Base-by-base conservation (phyloP, 2,329 filamentous ascomycete genomes). In the Botrytis galanthina region DNA sequence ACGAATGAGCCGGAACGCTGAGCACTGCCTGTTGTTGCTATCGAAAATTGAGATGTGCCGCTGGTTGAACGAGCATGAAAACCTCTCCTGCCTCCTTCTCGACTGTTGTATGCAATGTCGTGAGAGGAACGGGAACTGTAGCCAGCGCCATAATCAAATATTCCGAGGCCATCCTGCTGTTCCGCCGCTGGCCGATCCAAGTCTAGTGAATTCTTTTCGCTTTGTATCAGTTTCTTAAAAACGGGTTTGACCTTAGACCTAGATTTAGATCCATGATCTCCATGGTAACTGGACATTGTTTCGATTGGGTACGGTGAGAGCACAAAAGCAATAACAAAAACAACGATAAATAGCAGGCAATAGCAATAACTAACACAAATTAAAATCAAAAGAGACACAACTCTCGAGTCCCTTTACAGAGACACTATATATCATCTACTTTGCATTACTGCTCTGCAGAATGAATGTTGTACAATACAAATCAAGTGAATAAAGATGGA, bases 131-230 rank as follows among this genome's bases (percentile, higher is more conserved):
- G 78, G 44, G 78, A 76, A 20, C 44, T 71, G 39, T 57, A 54
- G 48, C 75, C 79, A 57, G 73, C 73, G 63, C 80, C 77, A 57
- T 78, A 80, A 39, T 81, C 81, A 63, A 80, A 82, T 60, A 79
- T 81, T 32, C 80, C 81, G 75, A 84, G 79, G 57, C 79, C 81
- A 76, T 81, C 82, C 77, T 89, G 87, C 78, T 89, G 87, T 74
- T 90, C 88, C 60, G 88, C 86, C 85, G 87, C 89, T 32, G 85
- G 84, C 62, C 89, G 86, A 79, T 90, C 87, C 75, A 91, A 81
- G 77, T 91, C 89, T 74, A 91, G 81, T 63, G 89, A 91, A 78
- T 85, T 89, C 83, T 89, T 90, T 76, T 89, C 88, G 76, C 87
- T 89, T 63, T 78, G 77, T 29, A 79, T 77, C 71, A 80, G 76